Evolutionary conservation across 129 eudicot species (phyloP), one percentile per base, ranked within the genome.

Genomic region (Artemisia tridentata): DNA sequence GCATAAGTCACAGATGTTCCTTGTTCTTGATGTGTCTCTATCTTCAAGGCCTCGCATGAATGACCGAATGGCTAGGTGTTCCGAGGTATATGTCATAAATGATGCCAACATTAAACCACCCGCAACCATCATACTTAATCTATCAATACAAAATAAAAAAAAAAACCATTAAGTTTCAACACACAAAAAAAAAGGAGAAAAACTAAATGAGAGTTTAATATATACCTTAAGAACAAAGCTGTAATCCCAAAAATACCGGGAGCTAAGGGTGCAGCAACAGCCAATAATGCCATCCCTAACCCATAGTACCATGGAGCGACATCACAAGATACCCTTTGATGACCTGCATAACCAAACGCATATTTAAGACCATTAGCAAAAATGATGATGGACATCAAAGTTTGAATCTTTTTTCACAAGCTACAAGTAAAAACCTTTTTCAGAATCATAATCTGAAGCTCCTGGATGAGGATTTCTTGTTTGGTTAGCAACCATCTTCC

Each of bases 71-170:
- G 90, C 90, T 15, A 92, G 88, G 75, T 89, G 96, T 71, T 89
- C 95, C 1, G 96, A 72, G 58, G 98, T 95, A 70, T 87, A 85
- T 31, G 98, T 82, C 92, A 87, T 81, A 69, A 89, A 92, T 25
- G 92, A 83, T 13, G 87, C 95, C 82, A 92, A 80, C 29, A 92
- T 53, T 57, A 92, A 68, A 80, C 92, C 95, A 75, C 89, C 95
- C 3, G 64, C 86, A 21, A 85, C 89, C 88, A 89, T 92, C 83
- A 92, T 78, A 74, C 96, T 87, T 68, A 92, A 75, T 85, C 98
- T 92, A 96, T 77, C 10, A 65, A 62, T 1, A 5, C 18, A 8
- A 57, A 58, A 53, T 38, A 41, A 65, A 12, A 25, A 20, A 55
- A 34, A 21, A 34, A 34, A 63, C 29, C 72, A 65, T 25, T 16